Evolutionary conservation across 345 rosid genomes (phyloP).

Genomic region (Dovyalis caffra): DNA sequence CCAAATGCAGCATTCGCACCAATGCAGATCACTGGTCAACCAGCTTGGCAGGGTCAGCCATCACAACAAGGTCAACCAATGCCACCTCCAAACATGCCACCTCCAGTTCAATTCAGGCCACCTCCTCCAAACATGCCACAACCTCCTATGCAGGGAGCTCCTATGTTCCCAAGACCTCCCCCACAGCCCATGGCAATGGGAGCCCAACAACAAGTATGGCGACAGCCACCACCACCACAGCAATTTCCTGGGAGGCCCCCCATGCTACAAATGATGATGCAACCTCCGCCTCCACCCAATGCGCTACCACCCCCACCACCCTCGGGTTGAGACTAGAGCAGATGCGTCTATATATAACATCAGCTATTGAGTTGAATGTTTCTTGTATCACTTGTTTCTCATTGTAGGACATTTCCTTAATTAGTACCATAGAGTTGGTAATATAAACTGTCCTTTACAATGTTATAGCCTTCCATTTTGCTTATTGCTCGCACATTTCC

Average conservation of each 20-base stretch:
- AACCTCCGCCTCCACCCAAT: slow-evolving; percentile 48
- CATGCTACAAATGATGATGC: slow-evolving; percentile 70
- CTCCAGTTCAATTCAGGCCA: slow-evolving; percentile 69
- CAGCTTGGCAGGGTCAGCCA: slow-evolving; percentile 71
- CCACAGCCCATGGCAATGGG: slow-evolving; percentile 83
- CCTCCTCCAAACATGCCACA: slow-evolving; percentile 70
- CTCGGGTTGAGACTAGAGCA: slow-evolving; percentile 10
- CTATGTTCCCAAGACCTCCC: slow-evolving; percentile 49
- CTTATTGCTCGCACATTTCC: not conserved
- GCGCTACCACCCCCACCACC: slow-evolving; percentile 23
- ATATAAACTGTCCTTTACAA: not conserved
- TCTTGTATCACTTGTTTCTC: not conserved
- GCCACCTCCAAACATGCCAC: slow-evolving; percentile 46
- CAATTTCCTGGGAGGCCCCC: slow-evolving; percentile 49
- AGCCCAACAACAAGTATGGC: slow-evolving; percentile 50
- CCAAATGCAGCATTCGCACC: slow-evolving; percentile 51
- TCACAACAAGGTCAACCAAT: slow-evolving; percentile 58
- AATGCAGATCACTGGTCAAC: slow-evolving; percentile 53
- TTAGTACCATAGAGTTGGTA: slow-evolving; percentile 5
- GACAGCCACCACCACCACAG: slow-evolving; percentile 59
- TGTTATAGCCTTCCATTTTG: not conserved
- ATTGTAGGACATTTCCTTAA: not conserved
- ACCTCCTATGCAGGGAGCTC: slow-evolving; percentile 53
- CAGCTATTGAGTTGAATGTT: not conserved
- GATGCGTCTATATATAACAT: not conserved